These are phyloP conservation scores for Fraxinus floribunda DNA, from an alignment of 305 asterid species.

Conservation along the genomic window DNA sequence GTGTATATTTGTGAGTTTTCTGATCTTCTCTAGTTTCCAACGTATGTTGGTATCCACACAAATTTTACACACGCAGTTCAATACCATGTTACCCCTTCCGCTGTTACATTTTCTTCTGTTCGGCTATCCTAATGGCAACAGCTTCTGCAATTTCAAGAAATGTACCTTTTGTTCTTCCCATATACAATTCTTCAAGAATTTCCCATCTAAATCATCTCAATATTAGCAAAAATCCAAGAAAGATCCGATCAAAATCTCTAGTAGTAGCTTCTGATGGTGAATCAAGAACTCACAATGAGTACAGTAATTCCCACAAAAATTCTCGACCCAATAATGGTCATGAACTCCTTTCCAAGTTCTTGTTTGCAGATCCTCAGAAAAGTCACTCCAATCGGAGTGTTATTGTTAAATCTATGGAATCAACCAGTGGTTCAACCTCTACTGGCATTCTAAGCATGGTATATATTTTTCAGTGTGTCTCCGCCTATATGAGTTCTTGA, in stretches of 20 bases:
- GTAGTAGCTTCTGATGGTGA: conserved; percentile 27
- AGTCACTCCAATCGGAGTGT: conserved; percentile 28
- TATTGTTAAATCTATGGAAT: conserved; percentile 45
- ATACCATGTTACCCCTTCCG: conserved; percentile 35
- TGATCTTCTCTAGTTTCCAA: conserved; percentile 26
- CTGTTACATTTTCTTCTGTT: conserved; percentile 1
- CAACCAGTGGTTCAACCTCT: conserved; percentile 43
- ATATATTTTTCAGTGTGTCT: not conserved
- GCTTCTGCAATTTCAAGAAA: conserved; percentile 38
- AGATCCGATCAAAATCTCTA: conserved; percentile 17
- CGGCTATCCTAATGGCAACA: conserved; percentile 37
- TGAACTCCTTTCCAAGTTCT: conserved; percentile 18
- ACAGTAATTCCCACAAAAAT: conserved; percentile 9
- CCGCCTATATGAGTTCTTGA: not conserved
- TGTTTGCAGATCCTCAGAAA: conserved; percentile 26
- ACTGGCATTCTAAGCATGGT: conserved; percentile 54
- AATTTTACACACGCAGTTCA: conserved; percentile 25
- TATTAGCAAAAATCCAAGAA: conserved; percentile 26
- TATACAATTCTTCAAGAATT: conserved; percentile 26
- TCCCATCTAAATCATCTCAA: conserved; percentile 12
- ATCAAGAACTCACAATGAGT: not conserved
- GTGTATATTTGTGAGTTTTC: conserved; percentile 9
- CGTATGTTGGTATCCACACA: conserved; percentile 64
- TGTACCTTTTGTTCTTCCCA: conserved; percentile 36
- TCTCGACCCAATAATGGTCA: conserved; percentile 22